Evolutionary conservation across 495 filamentous ascomycete genomes (phyloP).

Genomic region (Trichocladium uniseriatum): DNA sequence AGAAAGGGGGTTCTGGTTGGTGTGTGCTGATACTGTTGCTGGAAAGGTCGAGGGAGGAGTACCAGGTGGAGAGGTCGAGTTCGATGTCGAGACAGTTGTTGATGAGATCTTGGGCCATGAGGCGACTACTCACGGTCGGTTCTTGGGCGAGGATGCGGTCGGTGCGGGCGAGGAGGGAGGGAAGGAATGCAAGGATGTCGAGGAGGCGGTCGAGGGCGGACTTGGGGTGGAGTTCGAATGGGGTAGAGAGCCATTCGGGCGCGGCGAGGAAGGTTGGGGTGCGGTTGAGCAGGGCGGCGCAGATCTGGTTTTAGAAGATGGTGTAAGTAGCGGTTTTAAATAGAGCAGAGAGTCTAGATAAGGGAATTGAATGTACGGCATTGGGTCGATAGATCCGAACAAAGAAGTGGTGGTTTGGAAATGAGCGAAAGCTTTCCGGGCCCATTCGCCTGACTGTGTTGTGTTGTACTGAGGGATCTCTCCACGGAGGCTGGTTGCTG

Average conservation of each 20-base stretch:
- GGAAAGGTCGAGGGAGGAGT: slow-evolving; percentile 18
- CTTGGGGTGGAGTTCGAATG: slow-evolving; percentile 36
- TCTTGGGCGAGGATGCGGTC: slow-evolving; percentile 26
- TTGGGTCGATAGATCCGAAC: slow-evolving; percentile 37
- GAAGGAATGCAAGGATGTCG: slow-evolving; percentile 33
- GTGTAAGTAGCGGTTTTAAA: no score
- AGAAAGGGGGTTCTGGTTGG: slow-evolving; percentile 19
- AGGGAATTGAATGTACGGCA: no score
- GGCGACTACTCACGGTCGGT: slow-evolving; percentile 23
- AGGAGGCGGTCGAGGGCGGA: slow-evolving; percentile 36
- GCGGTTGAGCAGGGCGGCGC: slow-evolving; percentile 34
- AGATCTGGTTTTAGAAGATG: slow-evolving; percentile 24
- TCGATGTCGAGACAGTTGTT: slow-evolving; percentile 34
- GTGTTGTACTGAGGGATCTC: slow-evolving; percentile 15
- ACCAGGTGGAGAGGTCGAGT: slow-evolving; percentile 33
- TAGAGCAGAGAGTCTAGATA: no score
- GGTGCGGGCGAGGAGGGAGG: slow-evolving; percentile 27
- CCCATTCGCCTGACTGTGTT: slow-evolving; percentile 31
- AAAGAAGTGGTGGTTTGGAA: slow-evolving; percentile 43
- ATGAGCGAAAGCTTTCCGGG: slow-evolving; percentile 30
- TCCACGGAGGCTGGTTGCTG: slow-evolving; percentile 24
- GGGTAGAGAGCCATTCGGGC: slow-evolving; percentile 36
- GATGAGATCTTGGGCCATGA: slow-evolving; percentile 35
- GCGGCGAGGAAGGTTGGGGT: slow-evolving; percentile 34
- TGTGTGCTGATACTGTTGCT: not conserved